Conservation (phyloP, 1,139 yeast species). For the Saccharomyces hybrid region DNA sequence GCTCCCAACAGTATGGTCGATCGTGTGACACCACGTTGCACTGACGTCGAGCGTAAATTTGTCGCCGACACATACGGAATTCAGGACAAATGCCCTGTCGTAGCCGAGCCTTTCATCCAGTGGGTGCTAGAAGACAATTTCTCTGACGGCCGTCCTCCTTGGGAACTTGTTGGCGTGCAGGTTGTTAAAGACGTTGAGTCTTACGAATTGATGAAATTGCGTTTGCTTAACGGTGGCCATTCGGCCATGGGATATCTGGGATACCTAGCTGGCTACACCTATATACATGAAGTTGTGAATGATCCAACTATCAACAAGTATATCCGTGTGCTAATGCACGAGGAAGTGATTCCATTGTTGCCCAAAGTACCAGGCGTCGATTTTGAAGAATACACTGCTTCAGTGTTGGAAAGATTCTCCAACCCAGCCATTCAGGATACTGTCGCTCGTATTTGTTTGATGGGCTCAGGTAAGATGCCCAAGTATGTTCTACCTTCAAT, state of each 20-base stretch:
- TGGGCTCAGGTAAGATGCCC: constrained; percentile 8
- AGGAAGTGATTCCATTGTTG: background rate
- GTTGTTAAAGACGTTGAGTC: constrained; percentile 6
- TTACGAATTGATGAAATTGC: constrained; percentile 4
- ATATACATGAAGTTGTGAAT: constrained; percentile 7
- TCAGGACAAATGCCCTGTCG: constrained; percentile 4
- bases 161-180: constrained; percentile 8
- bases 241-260: constrained; percentile 9
- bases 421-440: constrained; percentile 8
- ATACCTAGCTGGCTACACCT: constrained; percentile 6
- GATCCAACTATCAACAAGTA: constrained; percentile 4
- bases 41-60: constrained; percentile 4
- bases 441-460: constrained; percentile 8
- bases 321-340: background rate
- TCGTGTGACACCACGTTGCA: constrained; percentile 9
- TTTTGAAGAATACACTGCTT: constrained; percentile 6
- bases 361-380: constrained; percentile 2
- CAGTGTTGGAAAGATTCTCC: constrained; percentile 7
- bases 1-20: constrained; percentile 8
- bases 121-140: constrained; percentile 8
- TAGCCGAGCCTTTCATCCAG: constrained; percentile 7
- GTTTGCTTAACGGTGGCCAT: constrained; percentile 7
- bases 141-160: constrained; percentile 7
- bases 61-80: background rate
- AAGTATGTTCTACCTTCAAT: background rate